These are phyloP conservation scores for Erysimum cheiri DNA, from an alignment of 441 rosid species.

Conservation along the genomic window DNA sequence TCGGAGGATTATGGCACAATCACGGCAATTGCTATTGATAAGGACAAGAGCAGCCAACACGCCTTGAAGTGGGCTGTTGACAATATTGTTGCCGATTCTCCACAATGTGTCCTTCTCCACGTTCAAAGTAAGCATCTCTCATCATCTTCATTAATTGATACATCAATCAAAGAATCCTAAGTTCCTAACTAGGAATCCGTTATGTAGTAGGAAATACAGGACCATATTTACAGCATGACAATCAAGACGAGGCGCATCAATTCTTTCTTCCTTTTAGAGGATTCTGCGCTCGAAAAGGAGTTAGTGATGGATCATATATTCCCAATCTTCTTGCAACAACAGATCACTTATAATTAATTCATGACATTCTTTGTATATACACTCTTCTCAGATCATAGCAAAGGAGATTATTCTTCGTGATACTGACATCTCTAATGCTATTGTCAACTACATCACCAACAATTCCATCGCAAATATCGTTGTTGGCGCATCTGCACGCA, in stretches of 20 bases:
- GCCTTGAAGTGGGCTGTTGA: conserved; percentile 82
- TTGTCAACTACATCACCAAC: conserved; percentile 47
- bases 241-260: conserved; percentile 48
- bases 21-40: conserved; percentile 68
- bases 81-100: conserved; percentile 44
- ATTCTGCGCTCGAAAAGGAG: conserved; percentile 75
- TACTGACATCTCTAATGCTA: conserved; percentile 58
- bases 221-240: conserved; percentile 46
- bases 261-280: conserved; percentile 71
- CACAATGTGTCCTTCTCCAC: conserved; percentile 57
- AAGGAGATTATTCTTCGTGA: conserved; percentile 60
- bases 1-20: background rate
- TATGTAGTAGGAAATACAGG: conserved; percentile 52
- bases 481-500: conserved; percentile 60
- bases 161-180: conserved; percentile 8
- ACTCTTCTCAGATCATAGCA: conserved; percentile 52
- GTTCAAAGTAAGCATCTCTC: conserved; percentile 50
- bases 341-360: background rate
- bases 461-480: conserved; percentile 56
- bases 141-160: background rate
- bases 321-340: background rate
- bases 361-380: background rate
- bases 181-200: conserved; percentile 5
- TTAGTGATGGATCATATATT: conserved; percentile 45
- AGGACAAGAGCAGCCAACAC: conserved; percentile 68